Evolutionary conservation across 306 rosid species (phyloP).

Genomic region (Casuarina glauca): DNA sequence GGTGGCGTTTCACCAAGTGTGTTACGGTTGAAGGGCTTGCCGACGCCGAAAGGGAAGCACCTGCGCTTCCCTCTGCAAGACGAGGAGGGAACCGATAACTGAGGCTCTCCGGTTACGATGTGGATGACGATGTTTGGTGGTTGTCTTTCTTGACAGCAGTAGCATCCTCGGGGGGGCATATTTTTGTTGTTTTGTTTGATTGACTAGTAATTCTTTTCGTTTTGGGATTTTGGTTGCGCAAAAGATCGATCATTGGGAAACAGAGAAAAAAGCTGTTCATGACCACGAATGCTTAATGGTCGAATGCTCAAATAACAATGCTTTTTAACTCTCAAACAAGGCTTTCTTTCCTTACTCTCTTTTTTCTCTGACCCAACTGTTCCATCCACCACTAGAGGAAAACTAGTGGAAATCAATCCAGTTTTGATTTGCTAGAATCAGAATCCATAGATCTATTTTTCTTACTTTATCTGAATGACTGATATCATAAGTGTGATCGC

Average conservation of each 20-base stretch:
- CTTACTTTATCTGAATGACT: no score
- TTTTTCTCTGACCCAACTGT: no score
- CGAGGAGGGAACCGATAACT: neutral
- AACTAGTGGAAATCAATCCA: no score
- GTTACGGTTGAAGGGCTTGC: constrained; percentile 68
- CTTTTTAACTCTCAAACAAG: neutral
- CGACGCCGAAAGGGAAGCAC: constrained; percentile 89
- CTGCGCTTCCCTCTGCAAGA: constrained; percentile 59
- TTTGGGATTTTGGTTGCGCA: neutral
- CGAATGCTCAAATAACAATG: constrained; percentile 13
- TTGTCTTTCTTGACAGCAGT: constrained; percentile 44
- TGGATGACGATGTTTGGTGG: constrained; percentile 5
- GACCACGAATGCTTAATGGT: constrained; percentile 17
- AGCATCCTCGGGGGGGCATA: neutral
- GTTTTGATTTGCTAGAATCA: no score
- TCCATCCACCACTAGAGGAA: no score
- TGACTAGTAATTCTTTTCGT: neutral
- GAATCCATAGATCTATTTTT: no score
- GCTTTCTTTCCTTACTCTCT: no score
- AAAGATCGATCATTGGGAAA: neutral
- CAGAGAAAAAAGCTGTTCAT: neutral
- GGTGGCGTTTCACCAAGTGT: constrained; percentile 35
- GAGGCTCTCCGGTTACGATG: constrained; percentile 6
- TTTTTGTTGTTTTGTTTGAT: neutral
- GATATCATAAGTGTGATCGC: no score